Evolutionary conservation across 73 alveolate species (phyloP), one percentile per base, ranked within the genome.

Genomic region (Breviolum minutum): DNA sequence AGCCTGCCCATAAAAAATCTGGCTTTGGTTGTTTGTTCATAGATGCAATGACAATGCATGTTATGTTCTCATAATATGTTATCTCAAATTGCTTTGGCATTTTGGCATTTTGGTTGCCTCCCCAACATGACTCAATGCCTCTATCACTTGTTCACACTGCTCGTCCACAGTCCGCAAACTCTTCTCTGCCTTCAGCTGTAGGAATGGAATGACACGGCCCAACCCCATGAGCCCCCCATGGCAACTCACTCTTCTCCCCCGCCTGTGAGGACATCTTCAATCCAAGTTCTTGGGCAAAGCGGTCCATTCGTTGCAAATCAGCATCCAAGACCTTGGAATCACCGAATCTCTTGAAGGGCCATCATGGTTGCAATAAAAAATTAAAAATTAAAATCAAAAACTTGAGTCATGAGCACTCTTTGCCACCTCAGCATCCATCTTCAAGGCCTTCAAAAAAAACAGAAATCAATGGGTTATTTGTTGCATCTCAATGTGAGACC

Each of bases 221-320:
- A 16, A 20, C 8, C 0, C 81, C 19, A 16, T 20, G 5, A 71
- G 24, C 26, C 40, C 8, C 27, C 32, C 82, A 73, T 29, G 30
- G 26, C 24, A 19, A 19, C 40, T 54, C 29, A 8, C 5, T 8
- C 81, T 40, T n/a, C n/a, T n/a, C n/a, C 82, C 82, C 17, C 27
- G 60, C 93, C 93, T 84, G 93, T 17, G 93, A 20, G 76, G 93
- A 84, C 76, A 84, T 84, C 26, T 84, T 84, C 24, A 74, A 84
- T 2, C 93, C 93, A 10, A 84, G 60, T 61, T 84, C 93, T 62
- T 84, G 93, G 48, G 62, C 76, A 13, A 84, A 61, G 62, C 93
- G 93, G n/a, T 84, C 93, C 93, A 61, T 61, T 62, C 93, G 74
- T 61, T 84, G 93, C 77, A 84, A 54, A 20, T 84, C 93, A 32